Percentiles rank a stretch among this genome's conserved stretches.
phyloP scores from a whole-genome alignment of 805 yeast genomes.

The Hanseniaspora thailandica region DNA sequence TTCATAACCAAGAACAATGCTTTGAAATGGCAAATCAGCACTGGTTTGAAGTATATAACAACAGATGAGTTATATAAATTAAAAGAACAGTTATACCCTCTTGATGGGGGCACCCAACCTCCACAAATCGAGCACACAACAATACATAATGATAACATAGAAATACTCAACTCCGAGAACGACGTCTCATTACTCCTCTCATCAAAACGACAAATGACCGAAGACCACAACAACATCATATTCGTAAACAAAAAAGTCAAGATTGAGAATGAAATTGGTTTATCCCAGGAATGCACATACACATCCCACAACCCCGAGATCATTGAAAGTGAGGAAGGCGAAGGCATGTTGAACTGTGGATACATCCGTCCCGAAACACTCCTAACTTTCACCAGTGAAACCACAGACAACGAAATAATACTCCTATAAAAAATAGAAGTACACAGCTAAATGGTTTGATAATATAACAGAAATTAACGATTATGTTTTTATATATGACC shows the following conservation, averaged over 20 bases:
- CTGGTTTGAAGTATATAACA: neutral
- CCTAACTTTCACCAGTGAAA: neutral
- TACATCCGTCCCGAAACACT: neutral
- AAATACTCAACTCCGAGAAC: neutral
- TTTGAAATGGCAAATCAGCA: neutral
- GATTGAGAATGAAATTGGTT: neutral
- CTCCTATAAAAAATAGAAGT: too few species aligned
- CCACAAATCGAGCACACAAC: too few species aligned
- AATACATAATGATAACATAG: neutral
- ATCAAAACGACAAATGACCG: neutral
- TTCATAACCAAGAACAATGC: neutral
- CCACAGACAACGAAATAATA: neutral
- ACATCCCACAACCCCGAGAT: neutral
- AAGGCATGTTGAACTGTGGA: neutral
- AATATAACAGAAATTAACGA: neutral
- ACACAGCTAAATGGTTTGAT: neutral
- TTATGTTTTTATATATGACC: neutral
- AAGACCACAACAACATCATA: neutral
- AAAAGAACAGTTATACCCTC: neutral
- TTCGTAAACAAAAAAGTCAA: neutral
- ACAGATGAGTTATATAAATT: neutral
- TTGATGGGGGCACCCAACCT: too few species aligned
- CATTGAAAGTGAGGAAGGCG: neutral
- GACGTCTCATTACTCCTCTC: neutral
- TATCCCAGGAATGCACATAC: conserved; percentile 1